A percentile compares a stretch with the other conserved stretches of the same genome.
Evolutionary conservation across 768 basidiomycete genomes (phyloP).

Genomic region (Austroboletus eburneus): DNA sequence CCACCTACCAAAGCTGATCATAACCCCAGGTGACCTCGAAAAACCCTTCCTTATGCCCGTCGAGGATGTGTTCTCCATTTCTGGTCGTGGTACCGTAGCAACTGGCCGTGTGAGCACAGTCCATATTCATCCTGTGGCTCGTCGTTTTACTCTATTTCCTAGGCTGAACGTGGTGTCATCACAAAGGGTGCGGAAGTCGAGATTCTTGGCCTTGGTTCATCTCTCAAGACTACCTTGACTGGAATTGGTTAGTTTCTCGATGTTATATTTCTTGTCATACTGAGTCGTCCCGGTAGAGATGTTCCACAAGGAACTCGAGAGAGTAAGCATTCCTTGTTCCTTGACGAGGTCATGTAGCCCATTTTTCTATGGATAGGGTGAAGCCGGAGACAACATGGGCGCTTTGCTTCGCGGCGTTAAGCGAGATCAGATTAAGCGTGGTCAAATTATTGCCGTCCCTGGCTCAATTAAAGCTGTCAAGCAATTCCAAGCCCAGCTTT

Average conservation of each 20-base stretch:
- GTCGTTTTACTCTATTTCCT: conserved; percentile 4
- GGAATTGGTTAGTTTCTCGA: conserved; percentile 64
- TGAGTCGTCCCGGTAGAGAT: conserved; percentile 58
- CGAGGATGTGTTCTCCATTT: conserved; percentile 97
- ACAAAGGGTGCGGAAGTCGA: conserved; percentile 93
- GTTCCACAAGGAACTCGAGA: conserved; percentile 99
- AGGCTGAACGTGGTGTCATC: conserved; percentile 91
- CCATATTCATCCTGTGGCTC: background rate
- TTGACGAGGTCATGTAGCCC: conserved; percentile 1
- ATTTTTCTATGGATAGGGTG: conserved; percentile 49
- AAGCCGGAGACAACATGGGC: conserved; percentile 99
- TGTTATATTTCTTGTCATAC: background rate
- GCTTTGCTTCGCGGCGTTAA: conserved; percentile 94
- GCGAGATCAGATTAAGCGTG: conserved; percentile 91
- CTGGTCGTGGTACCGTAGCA: conserved; percentile 96
- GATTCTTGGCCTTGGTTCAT: conserved; percentile 78
- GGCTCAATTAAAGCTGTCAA: conserved; percentile 92
- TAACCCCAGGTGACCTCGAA: conserved; percentile 77
- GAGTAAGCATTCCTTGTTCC: conserved; percentile 42
- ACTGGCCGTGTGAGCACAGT: conserved; percentile 73
- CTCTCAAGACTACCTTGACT: conserved; percentile 89
- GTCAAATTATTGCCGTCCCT: conserved; percentile 85
- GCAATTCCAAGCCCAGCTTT: conserved; percentile 92
- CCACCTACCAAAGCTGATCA: conserved; percentile 1
- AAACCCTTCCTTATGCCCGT: conserved; percentile 96